Conservation (phyloP, 345 rosid genomes). For the Erodium maritimum region DNA sequence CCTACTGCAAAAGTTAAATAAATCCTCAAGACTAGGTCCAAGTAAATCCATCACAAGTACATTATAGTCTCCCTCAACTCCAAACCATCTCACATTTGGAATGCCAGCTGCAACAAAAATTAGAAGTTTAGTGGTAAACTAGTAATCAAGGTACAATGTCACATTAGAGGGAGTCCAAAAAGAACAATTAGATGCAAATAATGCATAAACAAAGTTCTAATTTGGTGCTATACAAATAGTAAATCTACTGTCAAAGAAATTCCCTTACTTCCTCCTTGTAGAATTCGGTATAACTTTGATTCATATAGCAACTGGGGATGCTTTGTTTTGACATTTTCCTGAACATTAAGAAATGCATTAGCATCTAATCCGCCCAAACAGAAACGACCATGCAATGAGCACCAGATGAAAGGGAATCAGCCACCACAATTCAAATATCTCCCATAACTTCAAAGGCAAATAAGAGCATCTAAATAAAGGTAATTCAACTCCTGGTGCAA, state of each 20-base stretch:
- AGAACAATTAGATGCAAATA: not conserved
- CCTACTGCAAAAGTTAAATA: conserved; percentile 79
- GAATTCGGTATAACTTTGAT: conserved; percentile 72
- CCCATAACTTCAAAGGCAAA: too few relatives aligned
- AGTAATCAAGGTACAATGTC: not conserved
- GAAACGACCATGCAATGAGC: conserved; percentile 7
- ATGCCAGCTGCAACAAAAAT: conserved; percentile 62
- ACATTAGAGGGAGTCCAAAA: not conserved
- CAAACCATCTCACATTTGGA: conserved; percentile 84
- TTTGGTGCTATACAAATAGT: not conserved
- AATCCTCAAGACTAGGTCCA: conserved; percentile 95
- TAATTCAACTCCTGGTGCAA: too few relatives aligned
- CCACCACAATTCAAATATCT: not conserved
- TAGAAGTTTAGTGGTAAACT: not conserved
- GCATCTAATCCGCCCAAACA: conserved; percentile 6
- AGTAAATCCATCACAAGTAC: conserved; percentile 93
- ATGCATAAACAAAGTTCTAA: not conserved
- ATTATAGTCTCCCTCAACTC: conserved; percentile 84
- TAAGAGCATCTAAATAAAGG: too few relatives aligned
- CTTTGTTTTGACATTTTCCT: conserved; percentile 92
- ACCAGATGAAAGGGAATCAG: not conserved
- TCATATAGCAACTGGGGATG: conserved; percentile 94
- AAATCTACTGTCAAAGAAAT: not conserved
- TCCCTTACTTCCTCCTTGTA: conserved; percentile 88
- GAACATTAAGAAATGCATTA: conserved; percentile 11